These are phyloP conservation scores for Biancaea sappan DNA, from an alignment of 306 rosid genomes.

Conservation along the genomic window DNA sequence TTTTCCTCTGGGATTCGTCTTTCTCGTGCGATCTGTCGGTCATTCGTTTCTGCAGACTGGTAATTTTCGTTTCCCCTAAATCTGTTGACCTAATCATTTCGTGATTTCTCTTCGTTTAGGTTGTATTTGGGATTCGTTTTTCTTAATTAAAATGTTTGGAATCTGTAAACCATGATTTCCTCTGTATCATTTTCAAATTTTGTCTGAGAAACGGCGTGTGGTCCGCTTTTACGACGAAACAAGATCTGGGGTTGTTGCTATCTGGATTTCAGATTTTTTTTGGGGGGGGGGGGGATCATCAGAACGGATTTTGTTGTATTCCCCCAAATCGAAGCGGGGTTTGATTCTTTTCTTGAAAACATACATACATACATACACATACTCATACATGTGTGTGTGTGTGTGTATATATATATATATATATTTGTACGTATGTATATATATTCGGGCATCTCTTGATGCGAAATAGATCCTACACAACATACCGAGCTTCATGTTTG, in stretches of 20 bases:
- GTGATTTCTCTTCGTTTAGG: neutral
- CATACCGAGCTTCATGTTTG: neutral
- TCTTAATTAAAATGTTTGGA: neutral
- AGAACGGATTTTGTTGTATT: neutral
- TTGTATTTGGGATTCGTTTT: neutral
- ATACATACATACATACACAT: no score
- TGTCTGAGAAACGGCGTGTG: neutral
- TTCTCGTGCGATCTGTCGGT: conserved; percentile 15
- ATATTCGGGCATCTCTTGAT: neutral
- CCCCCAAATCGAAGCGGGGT: neutral
- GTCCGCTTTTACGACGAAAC: neutral
- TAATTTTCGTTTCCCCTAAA: neutral
- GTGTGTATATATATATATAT: no score
- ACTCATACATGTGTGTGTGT: no score
- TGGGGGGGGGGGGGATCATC: neutral
- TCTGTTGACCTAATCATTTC: neutral
- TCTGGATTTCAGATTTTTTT: neutral
- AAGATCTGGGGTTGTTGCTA: conserved; percentile 13
- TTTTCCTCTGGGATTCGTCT: conserved; percentile 24
- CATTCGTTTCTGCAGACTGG: conserved; percentile 30
- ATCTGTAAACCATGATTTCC: neutral
- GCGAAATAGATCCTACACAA: neutral
- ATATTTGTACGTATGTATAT: no score
- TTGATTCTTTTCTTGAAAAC: neutral
- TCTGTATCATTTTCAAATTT: neutral